Evolutionary conservation across 1,139 yeast genomes (phyloP), one percentile per base, ranked within the genome.

Genomic region (Zygoascus sp.): DNA sequence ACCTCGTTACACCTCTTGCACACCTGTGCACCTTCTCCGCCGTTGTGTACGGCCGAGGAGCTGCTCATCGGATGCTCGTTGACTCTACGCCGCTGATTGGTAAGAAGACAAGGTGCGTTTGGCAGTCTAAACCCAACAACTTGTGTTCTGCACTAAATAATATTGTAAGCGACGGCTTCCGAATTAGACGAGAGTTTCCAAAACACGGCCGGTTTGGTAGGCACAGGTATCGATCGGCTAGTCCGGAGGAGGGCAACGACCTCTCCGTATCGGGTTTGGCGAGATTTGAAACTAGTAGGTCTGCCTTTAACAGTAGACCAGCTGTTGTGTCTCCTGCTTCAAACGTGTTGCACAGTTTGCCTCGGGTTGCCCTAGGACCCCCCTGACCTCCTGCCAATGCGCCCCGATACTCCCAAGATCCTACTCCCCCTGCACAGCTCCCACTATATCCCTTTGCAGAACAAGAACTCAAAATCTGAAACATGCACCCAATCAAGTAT

Each of bases 1-100:
- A 61, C 64, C 56, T 56, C 52, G 44, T 55, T 56, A 53, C 71
- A 67, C 49, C 59, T 62, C 51, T 65, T 66, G 59, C 71, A 67
- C 47, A 53, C 54, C 47, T 61, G 63, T 22, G 56, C 54, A 45
- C 61, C 65, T 46, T 63, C 65, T 45, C 59, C 64, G 50, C 52
- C 37, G 43, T 23, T 22, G 28, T 30, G 19, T 15, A 30, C 34
- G 28, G 43, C 25, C 37, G 16, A 15, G 11, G 37, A 19, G 28
- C n/a, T 19, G 36, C 37, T 40, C 43, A 40, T 30, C 34, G 17
- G 7, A 30, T 30, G 34, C 34, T 7, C 17, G 17, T 30, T 30
- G n/a, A n/a, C n/a, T n/a, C n/a, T n/a, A n/a, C 17, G 3, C 11
- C 34, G 34, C 34, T 30, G 34, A 30, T 30, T 30, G 34, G 34